These are phyloP conservation scores for Aegilops sharonensis DNA, from an alignment of 176 grass and related monocot species.

Conservation along the genomic window DNA sequence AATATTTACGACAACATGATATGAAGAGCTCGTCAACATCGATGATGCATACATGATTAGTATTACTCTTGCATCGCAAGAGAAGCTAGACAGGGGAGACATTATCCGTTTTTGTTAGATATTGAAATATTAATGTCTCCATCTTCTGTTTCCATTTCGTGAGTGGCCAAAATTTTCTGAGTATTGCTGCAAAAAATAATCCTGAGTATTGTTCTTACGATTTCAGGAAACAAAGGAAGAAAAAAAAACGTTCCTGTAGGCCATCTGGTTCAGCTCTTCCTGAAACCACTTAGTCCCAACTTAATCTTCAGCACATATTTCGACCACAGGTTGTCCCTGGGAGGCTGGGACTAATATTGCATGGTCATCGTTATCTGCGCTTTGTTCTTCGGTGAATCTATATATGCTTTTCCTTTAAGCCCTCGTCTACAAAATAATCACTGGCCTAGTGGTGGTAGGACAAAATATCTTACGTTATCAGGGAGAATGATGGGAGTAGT, in stretches of 20 bases:
- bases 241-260: too few relatives aligned
- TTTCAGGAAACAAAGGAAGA: background rate
- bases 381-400: background rate
- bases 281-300: background rate
- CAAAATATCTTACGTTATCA: background rate
- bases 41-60: background rate
- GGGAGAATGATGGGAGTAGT: background rate
- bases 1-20: background rate
- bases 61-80: too few relatives aligned
- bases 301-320: background rate
- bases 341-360: background rate
- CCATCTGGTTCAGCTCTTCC: background rate
- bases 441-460: background rate
- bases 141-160: background rate
- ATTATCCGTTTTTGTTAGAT: too few relatives aligned
- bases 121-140: background rate
- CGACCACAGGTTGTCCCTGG: background rate
- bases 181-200: too few relatives aligned
- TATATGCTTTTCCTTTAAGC: background rate
- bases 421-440: slow-evolving; percentile 21
- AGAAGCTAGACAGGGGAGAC: too few relatives aligned
- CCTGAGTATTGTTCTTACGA: background rate
- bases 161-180: background rate
- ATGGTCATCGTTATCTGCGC: slow-evolving; percentile 11
- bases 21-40: background rate